These are phyloP conservation scores for Fusarium sulawesiense DNA, from an alignment of 2,329 filamentous ascomycete genomes.

Conservation along the genomic window DNA sequence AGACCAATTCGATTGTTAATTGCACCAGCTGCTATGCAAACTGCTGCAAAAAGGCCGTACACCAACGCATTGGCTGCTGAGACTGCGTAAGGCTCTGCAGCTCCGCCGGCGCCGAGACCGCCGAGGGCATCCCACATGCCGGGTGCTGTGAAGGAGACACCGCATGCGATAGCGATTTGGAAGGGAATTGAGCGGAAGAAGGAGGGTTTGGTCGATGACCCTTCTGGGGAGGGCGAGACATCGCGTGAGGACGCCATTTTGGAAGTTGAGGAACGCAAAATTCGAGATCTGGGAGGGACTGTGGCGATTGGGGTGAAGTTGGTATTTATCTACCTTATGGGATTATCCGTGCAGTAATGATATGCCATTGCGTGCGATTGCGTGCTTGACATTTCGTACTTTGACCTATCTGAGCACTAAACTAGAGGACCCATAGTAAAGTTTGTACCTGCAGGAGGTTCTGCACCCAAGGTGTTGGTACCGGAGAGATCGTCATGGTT, in stretches of 20 bases:
- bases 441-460: constrained; percentile 17
- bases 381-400: constrained; percentile 12
- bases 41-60: constrained; percentile 10
- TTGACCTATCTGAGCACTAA: constrained; percentile 1
- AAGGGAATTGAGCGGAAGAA: constrained; percentile 36
- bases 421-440: constrained; percentile 6
- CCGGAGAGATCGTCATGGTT: not conserved
- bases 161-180: constrained; percentile 34
- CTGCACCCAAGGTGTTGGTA: not conserved
- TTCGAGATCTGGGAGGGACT: not conserved
- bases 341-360: not conserved
- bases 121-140: constrained; percentile 46
- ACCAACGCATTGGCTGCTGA: constrained; percentile 21
- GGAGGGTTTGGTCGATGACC: not conserved
- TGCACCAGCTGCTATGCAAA: constrained; percentile 19
- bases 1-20: constrained; percentile 16
- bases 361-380: constrained; percentile 26
- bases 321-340: not conserved
- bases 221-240: constrained; percentile 1
- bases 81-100: constrained; percentile 67
- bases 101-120: constrained; percentile 55
- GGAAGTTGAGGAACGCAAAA: not conserved
- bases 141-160: constrained; percentile 41
- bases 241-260: constrained; percentile 19
- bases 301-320: not conserved